Evolutionary conservation across 148 eudicot species (phyloP).

Genomic region (Rheum nobile): DNA sequence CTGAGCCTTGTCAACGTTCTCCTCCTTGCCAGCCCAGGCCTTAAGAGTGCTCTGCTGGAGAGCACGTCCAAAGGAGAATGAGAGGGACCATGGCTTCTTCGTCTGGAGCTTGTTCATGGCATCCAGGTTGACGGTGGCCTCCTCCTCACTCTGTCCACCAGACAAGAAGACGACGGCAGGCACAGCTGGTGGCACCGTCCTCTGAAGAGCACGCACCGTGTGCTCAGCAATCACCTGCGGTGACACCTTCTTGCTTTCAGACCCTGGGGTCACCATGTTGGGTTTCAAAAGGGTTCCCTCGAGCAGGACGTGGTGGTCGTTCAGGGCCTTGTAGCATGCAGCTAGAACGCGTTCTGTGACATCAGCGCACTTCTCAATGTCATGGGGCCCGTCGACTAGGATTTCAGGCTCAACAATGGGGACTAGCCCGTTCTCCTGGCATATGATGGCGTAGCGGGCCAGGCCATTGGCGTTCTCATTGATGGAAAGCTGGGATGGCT

Average conservation of each 20-base stretch:
- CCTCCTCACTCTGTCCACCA: constrained; percentile 97
- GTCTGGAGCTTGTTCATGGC: constrained; percentile 76
- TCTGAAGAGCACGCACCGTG: constrained; percentile 74
- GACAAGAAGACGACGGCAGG: constrained; percentile 89
- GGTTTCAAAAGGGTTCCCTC: constrained; percentile 90
- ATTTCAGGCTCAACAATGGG: constrained; percentile 97
- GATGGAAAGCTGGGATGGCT: constrained; percentile 78
- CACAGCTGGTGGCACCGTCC: constrained; percentile 89
- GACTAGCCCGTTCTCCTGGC: constrained; percentile 83
- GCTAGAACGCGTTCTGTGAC: constrained; percentile 87
- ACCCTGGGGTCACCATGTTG: constrained; percentile 95
- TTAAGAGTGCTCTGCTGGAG: constrained; percentile 90
- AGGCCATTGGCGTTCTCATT: constrained; percentile 85
- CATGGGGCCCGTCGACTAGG: constrained; percentile 74
- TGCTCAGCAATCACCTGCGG: constrained; percentile 75
- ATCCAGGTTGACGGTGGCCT: constrained; percentile 81
- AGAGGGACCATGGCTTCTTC: constrained; percentile 88
- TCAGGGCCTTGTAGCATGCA: constrained; percentile 82
- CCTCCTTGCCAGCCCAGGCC: constrained; percentile 80
- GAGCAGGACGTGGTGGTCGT: constrained; percentile 82
- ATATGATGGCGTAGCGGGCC: constrained; percentile 86
- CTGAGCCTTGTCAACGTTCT: constrained; percentile 66
- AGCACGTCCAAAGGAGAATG: constrained; percentile 93
- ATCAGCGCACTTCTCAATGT: constrained; percentile 70
- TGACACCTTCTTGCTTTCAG: constrained; percentile 63